A percentile compares a stretch with the other conserved stretches of the same genome.
These are phyloP conservation scores for Setaria viridis DNA, from an alignment of 202 grass and related monocot genomes.

Conservation along the genomic window DNA sequence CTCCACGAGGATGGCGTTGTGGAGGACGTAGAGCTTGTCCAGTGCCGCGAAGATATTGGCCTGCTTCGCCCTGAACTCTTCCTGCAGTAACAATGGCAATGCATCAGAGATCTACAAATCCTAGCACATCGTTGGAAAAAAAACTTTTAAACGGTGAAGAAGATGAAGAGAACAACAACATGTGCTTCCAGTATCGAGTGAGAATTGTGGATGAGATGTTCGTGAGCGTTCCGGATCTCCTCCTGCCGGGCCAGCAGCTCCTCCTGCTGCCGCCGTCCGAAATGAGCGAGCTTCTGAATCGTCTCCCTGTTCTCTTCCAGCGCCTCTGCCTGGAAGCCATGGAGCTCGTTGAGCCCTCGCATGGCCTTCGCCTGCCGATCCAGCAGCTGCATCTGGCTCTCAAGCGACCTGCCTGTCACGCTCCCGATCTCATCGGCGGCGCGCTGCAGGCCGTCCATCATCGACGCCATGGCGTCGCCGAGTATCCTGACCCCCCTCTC, in stretches of 20 bases:
- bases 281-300: constrained; percentile 51
- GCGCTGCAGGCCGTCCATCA: constrained; percentile 59
- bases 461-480: constrained; percentile 50
- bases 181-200: constrained; percentile 64
- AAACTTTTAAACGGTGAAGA: not conserved
- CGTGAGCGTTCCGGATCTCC: constrained; percentile 55
- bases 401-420: constrained; percentile 45
- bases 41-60: constrained; percentile 68
- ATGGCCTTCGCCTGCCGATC: constrained; percentile 46
- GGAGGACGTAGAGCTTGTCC: constrained; percentile 65
- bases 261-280: constrained; percentile 56
- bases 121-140: not conserved
- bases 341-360: constrained; percentile 53
- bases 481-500: constrained; percentile 49
- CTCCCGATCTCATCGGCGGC: constrained; percentile 54
- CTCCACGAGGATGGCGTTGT: constrained; percentile 64
- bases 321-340: constrained; percentile 48
- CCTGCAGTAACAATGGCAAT: constrained; percentile 34
- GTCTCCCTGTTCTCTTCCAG: constrained; percentile 65
- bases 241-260: constrained; percentile 61
- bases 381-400: constrained; percentile 60
- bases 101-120: not conserved
- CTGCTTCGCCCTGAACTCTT: constrained; percentile 73
- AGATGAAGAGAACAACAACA: constrained; percentile 31
- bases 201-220: constrained; percentile 64